Evolutionary conservation across 768 basidiomycete genomes (phyloP).

Genomic region (Botryobasidium botryosum): DNA sequence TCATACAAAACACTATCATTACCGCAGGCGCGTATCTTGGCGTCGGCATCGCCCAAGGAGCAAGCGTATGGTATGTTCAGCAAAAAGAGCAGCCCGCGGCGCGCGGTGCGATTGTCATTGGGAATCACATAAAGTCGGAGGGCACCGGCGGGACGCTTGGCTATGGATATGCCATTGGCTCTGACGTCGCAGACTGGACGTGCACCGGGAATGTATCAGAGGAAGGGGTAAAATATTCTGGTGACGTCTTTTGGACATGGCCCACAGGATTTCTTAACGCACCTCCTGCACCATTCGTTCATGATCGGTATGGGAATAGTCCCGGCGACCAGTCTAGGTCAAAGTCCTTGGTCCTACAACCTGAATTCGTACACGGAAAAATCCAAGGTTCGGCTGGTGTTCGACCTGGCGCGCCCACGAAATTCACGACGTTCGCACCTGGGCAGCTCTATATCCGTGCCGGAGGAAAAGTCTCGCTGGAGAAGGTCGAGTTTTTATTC

Average conservation of each 20-base stretch:
- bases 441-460: slow-evolving; percentile 11
- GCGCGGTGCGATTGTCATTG: slow-evolving; percentile 13
- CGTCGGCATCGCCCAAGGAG: slow-evolving; percentile 15
- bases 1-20: slow-evolving; percentile 15
- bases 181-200: slow-evolving; percentile 14
- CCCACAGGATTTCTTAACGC: slow-evolving; percentile 8
- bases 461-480: slow-evolving; percentile 7
- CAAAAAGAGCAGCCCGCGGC: slow-evolving; percentile 9
- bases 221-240: slow-evolving; percentile 9
- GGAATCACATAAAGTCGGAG: slow-evolving; percentile 12
- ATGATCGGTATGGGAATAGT: slow-evolving; percentile 3
- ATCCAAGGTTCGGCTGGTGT: slow-evolving; percentile 10
- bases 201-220: slow-evolving; percentile 14
- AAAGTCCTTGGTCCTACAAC: slow-evolving; percentile 1
- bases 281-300: slow-evolving; percentile 14
- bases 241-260: slow-evolving; percentile 10
- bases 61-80: slow-evolving; percentile 12
- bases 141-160: slow-evolving; percentile 10
- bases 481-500: slow-evolving; percentile 10
- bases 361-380: slow-evolving; percentile 7
- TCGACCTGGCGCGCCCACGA: slow-evolving; percentile 11
- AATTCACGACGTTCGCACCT: slow-evolving; percentile 9
- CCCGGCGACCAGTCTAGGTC: slow-evolving; percentile 4
- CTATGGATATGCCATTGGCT: slow-evolving; percentile 14
- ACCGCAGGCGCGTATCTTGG: slow-evolving; percentile 13